Conservation (phyloP, 2,329 filamentous ascomycete species). For the Teratosphaeria zuluensis region DNA sequence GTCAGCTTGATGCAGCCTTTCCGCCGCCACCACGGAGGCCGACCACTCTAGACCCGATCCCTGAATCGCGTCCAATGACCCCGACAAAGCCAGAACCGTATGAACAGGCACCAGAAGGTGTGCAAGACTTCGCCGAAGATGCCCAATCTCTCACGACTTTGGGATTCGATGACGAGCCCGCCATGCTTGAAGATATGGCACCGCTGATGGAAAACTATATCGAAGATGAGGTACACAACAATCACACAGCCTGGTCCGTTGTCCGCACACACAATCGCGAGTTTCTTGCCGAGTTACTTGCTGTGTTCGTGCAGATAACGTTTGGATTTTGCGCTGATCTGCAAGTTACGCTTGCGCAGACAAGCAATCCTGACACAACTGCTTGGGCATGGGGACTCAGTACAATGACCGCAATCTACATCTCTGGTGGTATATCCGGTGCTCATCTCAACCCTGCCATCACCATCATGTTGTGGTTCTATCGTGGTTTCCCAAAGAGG, state of each 20-base stretch:
- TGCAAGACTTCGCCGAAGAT: background rate
- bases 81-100: background rate
- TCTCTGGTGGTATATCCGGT: constrained; percentile 39
- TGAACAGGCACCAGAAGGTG: constrained; percentile 3
- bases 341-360: constrained; percentile 28
- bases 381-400: constrained; percentile 41
- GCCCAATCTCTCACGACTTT: constrained; percentile 13
- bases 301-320: constrained; percentile 27
- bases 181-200: constrained; percentile 34
- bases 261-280: constrained; percentile 43
- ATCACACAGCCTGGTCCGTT: constrained; percentile 36
- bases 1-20: background rate
- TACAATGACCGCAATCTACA: constrained; percentile 38
- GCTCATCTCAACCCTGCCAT: constrained; percentile 41
- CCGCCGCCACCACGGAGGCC: background rate
- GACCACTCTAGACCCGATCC: background rate
- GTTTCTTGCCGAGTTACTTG: constrained; percentile 45
- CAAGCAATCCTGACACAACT: constrained; percentile 33
- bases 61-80: background rate
- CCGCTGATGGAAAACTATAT: constrained; percentile 32
- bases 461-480: constrained; percentile 33
- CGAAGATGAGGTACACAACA: constrained; percentile 42
- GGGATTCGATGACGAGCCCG: constrained; percentile 26
- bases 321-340: constrained; percentile 44
- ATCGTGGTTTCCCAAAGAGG: constrained; percentile 43